These are phyloP conservation scores for Kwoniella pini DNA, from an alignment of 768 basidiomycete genomes.

Conservation along the genomic window DNA sequence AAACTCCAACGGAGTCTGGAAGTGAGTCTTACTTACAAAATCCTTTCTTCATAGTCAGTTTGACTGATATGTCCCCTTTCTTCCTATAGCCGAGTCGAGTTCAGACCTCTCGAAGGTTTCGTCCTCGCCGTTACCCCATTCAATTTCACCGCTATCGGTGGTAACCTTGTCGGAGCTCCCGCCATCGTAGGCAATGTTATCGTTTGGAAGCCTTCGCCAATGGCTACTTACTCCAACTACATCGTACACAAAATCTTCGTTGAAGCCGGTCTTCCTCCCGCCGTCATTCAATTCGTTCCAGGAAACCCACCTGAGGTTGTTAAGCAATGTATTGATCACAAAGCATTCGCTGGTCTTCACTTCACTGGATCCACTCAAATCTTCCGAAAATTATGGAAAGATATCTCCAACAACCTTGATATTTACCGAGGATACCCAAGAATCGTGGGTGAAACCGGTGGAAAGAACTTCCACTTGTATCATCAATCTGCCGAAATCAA, in stretches of 20 bases:
- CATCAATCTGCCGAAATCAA: constrained; percentile 81
- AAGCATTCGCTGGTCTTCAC: constrained; percentile 81
- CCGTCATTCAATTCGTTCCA: constrained; percentile 96
- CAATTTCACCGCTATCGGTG: constrained; percentile 93
- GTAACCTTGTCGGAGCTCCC: constrained; percentile 79
- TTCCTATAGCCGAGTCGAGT: constrained; percentile 77
- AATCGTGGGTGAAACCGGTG: constrained; percentile 91
- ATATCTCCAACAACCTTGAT: constrained; percentile 85
- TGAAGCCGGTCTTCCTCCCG: constrained; percentile 90
- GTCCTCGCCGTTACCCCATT: constrained; percentile 97
- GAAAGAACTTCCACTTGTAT: constrained; percentile 97
- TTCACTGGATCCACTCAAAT: constrained; percentile 95
- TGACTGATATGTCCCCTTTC: neutral
- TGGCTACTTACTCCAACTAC: constrained; percentile 93
- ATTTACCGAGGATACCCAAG: constrained; percentile 85
- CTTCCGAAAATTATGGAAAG: constrained; percentile 95
- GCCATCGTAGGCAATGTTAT: constrained; percentile 92
- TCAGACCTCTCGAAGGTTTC: constrained; percentile 97
- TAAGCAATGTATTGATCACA: constrained; percentile 75
- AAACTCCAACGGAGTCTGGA: constrained; percentile 87
- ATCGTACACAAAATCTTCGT: constrained; percentile 83
- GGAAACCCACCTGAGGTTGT: constrained; percentile 81
- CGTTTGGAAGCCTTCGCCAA: constrained; percentile 97
- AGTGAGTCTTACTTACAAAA: constrained; percentile 62
- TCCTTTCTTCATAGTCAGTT: neutral